Base-by-base conservation (phyloP, 345 rosid genomes). In the Sapria himalayana region DNA sequence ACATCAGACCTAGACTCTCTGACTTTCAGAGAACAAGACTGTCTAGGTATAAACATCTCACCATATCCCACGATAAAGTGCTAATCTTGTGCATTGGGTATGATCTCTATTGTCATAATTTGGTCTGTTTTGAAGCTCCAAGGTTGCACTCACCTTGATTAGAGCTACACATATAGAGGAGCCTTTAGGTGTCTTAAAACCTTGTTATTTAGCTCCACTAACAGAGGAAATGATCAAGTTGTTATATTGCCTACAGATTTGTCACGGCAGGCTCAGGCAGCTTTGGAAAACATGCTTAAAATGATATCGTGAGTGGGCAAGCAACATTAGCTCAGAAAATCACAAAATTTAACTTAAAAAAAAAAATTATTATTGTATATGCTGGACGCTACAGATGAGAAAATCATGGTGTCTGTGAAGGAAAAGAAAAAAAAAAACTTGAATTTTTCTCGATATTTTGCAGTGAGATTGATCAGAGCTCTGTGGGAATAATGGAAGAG, bases 401-500 rank as follows among this genome's bases (percentile, higher is more conserved):
- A 33, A 27, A 16, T 17, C 12, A 19, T 36, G 19, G 31, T 17
- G 14, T 9, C 35, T 31, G 7, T 36, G 4, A 35, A 29, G 22
- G 37, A 13, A 19, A 2, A 20, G 3, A 38, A 41, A n/a, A 13
- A n/a, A 9, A 9, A 12, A 4, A 19, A 7, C 24, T 39, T 16
- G 6, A 55, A 11, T 20, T 39, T 48, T 48, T 27, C 24, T 36
- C 51, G 14, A 40, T 13, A 25, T 22, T 34, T 7, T 54, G 55
- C 67, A 89, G 98, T 52, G 93, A 89, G 64, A 61, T 80, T 33
- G 92, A 82, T 59, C 85, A 76, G 55, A 72, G 56, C 59, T 58
- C 85, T 22, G 53, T 42, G 34, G 84, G 64, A 52, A 61, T 89
- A 33, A 48, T 43, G 37, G 93, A 74, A 60, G 94, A 89, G 59